These are phyloP conservation scores for Penicillium sp. DNA, from an alignment of 2,329 filamentous ascomycete species.

Conservation along the genomic window DNA sequence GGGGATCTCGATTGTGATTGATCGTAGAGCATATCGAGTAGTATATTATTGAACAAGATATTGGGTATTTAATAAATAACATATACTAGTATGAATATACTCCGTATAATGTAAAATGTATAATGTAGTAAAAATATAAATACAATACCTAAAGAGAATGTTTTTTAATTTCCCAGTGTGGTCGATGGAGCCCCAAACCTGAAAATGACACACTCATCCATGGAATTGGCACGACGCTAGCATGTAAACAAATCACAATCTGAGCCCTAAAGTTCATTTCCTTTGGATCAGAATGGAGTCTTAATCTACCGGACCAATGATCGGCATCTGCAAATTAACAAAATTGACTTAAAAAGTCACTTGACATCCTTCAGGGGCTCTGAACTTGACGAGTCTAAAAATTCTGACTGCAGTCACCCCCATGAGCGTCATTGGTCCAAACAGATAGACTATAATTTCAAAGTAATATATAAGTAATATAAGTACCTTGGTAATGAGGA, in stretches of 20 bases:
- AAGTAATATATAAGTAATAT: not conserved
- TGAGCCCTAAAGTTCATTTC: slow-evolving; percentile 1
- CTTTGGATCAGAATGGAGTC: slow-evolving; percentile 4
- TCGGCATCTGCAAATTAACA: not conserved
- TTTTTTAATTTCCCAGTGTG: slow-evolving; percentile 5
- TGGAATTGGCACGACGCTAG: slow-evolving; percentile 20
- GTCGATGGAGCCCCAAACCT: not conserved
- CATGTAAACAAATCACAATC: slow-evolving; percentile 22
- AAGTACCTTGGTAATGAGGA: too few species aligned
- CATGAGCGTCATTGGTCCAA: not conserved
- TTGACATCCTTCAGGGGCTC: slow-evolving; percentile 9
- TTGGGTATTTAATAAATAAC: not conserved
- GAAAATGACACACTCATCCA: slow-evolving; percentile 8
- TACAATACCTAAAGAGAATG: not conserved
- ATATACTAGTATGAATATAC: not conserved
- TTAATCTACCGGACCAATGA: slow-evolving; percentile 3
- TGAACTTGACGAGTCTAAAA: slow-evolving; percentile 15
- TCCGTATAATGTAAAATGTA: not conserved
- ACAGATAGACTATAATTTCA: not conserved
- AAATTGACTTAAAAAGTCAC: not conserved
- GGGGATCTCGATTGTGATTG: slow-evolving; percentile 5
- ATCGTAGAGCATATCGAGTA: not conserved
- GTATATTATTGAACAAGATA: not conserved
- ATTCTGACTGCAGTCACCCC: slow-evolving; percentile 1
- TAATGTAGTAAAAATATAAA: too few species aligned